Conservation (phyloP, 1,139 yeast genomes). For the Diutina pseudorugosa region DNA sequence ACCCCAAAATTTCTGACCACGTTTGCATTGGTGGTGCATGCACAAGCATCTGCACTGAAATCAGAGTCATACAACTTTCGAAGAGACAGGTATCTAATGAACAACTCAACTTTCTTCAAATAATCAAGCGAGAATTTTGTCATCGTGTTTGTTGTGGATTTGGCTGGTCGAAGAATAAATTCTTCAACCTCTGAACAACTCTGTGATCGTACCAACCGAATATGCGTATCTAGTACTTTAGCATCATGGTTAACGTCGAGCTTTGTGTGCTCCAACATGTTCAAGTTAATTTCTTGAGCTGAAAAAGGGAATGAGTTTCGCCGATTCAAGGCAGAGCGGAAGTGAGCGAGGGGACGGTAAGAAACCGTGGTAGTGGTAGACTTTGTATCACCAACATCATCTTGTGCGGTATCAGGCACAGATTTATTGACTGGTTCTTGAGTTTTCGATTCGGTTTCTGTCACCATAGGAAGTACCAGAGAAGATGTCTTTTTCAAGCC, state of each 20-base stretch:
- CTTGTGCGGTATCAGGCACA: not conserved
- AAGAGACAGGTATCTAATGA: constrained; percentile 10
- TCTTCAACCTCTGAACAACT: constrained; percentile 14
- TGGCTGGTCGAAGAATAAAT: constrained; percentile 6
- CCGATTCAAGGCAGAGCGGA: constrained; percentile 21
- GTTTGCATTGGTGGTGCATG: constrained; percentile 10
- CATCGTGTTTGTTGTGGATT: constrained; percentile 11
- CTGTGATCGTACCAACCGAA: constrained; percentile 35
- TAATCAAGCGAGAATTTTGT: constrained; percentile 16
- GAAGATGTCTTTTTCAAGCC: not conserved
- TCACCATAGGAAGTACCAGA: not conserved
- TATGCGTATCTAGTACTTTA: constrained; percentile 12
- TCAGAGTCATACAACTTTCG: constrained; percentile 2
- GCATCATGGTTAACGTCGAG: not conserved
- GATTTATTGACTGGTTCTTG: not conserved
- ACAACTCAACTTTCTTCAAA: constrained; percentile 13
- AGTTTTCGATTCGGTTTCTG: not conserved
- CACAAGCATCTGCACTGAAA: constrained; percentile 10
- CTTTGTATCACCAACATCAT: not conserved
- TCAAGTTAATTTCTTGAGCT: constrained; percentile 18
- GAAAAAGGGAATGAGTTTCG: constrained; percentile 33
- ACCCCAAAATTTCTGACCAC: constrained; percentile 12
- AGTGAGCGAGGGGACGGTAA: not conserved
- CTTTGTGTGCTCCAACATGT: constrained; percentile 13
- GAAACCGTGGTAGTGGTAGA: not conserved